A percentile compares a stretch with the other conserved stretches of the same genome.
Evolutionary conservation across 768 basidiomycete genomes (phyloP).

Genomic region (Cyclocybe cylindracea): DNA sequence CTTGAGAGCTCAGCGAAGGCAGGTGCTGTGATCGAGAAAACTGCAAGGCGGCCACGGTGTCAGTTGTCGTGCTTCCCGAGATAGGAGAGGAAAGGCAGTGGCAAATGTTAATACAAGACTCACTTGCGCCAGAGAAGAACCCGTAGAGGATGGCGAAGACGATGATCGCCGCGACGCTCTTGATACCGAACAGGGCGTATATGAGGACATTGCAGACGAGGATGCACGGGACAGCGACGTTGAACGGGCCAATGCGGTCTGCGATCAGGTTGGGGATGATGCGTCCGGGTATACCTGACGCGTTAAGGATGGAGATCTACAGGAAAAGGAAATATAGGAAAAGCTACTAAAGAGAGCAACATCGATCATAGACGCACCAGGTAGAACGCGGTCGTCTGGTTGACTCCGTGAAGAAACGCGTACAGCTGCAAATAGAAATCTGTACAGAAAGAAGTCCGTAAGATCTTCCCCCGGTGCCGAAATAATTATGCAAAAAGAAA

Average conservation of each 20-base stretch:
- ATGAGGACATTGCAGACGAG: slow-evolving; percentile 18
- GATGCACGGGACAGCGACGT: slow-evolving; percentile 15
- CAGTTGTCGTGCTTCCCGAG: no score
- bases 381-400: slow-evolving; percentile 38
- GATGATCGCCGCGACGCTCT: slow-evolving; percentile 27
- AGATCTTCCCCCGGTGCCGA: no score
- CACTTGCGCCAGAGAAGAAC: slow-evolving; percentile 27
- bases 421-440: slow-evolving; percentile 42
- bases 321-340: no score
- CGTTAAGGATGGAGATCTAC: slow-evolving; percentile 24
- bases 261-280: slow-evolving; percentile 15
- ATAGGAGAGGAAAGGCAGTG: no score
- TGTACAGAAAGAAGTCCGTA: no score
- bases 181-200: slow-evolving; percentile 36
- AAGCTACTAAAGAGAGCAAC: neutral
- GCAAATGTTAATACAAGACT: neutral
- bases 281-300: slow-evolving; percentile 17
- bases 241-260: slow-evolving; percentile 11
- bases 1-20: no score
- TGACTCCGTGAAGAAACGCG: slow-evolving; percentile 30
- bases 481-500: no score
- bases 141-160: slow-evolving; percentile 41
- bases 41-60: no score
- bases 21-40: no score
- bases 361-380: slow-evolving; percentile 22